A percentile compares a stretch with the other conserved stretches of the same genome.
Evolutionary conservation across 441 rosid genomes (phyloP).

Genomic region (Mallotus repandus): DNA sequence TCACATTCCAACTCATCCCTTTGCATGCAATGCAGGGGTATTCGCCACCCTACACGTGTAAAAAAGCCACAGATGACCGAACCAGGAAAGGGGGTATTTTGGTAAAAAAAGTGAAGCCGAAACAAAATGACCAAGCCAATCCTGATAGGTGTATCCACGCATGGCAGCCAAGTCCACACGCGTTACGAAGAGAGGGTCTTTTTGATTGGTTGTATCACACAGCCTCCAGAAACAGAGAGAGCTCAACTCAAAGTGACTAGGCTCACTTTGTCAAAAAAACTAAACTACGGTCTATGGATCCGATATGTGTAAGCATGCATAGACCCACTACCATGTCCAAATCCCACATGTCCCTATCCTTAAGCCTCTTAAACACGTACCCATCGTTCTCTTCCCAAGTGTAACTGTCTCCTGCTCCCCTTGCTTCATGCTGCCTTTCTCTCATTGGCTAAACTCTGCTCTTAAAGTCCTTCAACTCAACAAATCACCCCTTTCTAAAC

Average conservation of each 20-base stretch:
- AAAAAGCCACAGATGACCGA: conserved; percentile 36
- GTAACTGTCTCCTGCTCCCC: conserved; percentile 41
- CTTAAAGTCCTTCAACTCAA: conserved; percentile 22
- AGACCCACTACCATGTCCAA: conserved; percentile 41
- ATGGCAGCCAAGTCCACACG: conserved; percentile 65
- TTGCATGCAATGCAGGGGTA: conserved; percentile 36
- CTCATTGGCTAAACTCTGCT: conserved; percentile 40
- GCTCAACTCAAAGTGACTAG: neutral
- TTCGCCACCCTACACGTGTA: conserved; percentile 28
- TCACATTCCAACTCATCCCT: conserved; percentile 34
- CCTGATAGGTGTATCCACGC: conserved; percentile 83
- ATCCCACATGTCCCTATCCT: conserved; percentile 57
- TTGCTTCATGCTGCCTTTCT: conserved; percentile 53
- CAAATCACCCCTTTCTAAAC: neutral
- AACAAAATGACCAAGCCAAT: conserved; percentile 26
- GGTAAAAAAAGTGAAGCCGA: neutral
- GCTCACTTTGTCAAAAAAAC: conserved; percentile 11
- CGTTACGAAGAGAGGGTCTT: conserved; percentile 34
- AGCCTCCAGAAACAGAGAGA: neutral
- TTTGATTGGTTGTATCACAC: conserved; percentile 43
- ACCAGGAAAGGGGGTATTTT: conserved; percentile 6
- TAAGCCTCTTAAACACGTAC: conserved; percentile 63
- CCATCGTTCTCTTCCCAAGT: conserved; percentile 54
- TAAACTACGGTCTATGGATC: neutral
- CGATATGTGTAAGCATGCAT: conserved; percentile 41